A percentile compares a stretch with the other conserved stretches of the same genome.
phyloP scores from a whole-genome alignment of 208 protist species.

The Kentomonas sorsogonicus region DNA sequence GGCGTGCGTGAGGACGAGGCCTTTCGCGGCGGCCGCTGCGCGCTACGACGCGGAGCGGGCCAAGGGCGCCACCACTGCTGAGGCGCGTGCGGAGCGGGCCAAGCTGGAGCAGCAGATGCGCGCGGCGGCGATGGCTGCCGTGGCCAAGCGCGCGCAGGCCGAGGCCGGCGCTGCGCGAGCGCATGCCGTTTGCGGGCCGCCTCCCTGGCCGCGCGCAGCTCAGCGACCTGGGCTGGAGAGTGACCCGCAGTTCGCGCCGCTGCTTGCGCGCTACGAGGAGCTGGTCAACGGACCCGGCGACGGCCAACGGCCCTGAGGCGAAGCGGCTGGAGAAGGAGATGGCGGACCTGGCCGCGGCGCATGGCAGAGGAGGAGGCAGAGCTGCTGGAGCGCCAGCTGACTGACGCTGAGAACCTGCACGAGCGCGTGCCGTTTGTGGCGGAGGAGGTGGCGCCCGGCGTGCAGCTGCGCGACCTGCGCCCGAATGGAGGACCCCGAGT shows the following conservation, averaged over 20 bases:
- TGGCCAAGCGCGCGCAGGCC: conserved; percentile 10
- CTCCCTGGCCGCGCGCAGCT: conserved; percentile 25
- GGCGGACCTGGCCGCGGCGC: conserved; percentile 11
- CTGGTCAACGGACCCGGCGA: conserved; percentile 24
- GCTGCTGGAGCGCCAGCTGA: conserved; percentile 4
- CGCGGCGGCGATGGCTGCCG: conserved; percentile 16
- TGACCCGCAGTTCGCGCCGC: conserved; percentile 19
- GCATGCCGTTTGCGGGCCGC: conserved; percentile 23
- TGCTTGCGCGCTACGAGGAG: conserved; percentile 30
- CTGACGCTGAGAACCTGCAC: conserved; percentile 16
- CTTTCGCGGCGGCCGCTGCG: conserved; percentile 16
- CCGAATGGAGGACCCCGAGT: conserved; percentile 27
- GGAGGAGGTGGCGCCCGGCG: conserved; percentile 22
- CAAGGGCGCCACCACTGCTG: background rate
- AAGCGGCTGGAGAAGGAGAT: conserved; percentile 24
- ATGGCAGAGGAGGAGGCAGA: conserved; percentile 19
- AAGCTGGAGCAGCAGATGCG: conserved; percentile 22
- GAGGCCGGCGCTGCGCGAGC: conserved; percentile 21
- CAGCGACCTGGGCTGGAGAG: conserved; percentile 25
- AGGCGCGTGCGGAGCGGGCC: conserved; percentile 4
- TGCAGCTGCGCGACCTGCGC: conserved; percentile 19
- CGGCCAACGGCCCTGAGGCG: conserved; percentile 21
- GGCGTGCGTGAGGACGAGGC: conserved; percentile 14
- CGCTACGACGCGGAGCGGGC: conserved; percentile 11
- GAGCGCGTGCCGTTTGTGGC: conserved; percentile 21